phyloP scores from a whole-genome alignment of 2,329 filamentous ascomycete species.

The Hymenoscyphus repandus region DNA sequence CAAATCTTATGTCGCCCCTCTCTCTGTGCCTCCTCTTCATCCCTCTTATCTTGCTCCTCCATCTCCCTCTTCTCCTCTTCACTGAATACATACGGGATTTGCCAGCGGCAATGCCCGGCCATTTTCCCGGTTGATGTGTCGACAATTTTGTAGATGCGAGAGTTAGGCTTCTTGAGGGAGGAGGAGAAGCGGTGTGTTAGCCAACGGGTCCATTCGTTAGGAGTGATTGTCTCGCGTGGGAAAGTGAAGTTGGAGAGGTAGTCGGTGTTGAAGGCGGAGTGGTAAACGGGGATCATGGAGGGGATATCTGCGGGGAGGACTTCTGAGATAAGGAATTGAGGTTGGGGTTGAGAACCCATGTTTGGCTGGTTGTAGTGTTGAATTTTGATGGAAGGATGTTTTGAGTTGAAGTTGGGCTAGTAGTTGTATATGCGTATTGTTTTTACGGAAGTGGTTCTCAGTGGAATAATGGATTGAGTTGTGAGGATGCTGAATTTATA shows the following conservation, averaged over 20 bases:
- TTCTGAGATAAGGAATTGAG: constrained; percentile 13
- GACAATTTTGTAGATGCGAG: constrained; percentile 32
- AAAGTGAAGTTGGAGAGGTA: constrained; percentile 28
- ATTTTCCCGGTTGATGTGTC: constrained; percentile 27
- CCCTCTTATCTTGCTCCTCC: constrained; percentile 6
- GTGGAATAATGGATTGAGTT: too few relatives aligned
- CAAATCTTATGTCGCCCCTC: constrained; percentile 14
- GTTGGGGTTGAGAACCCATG: not conserved
- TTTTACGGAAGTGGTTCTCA: too few relatives aligned
- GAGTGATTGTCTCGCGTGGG: constrained; percentile 9
- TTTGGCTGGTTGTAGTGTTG: not conserved
- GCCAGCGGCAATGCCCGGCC: constrained; percentile 33
- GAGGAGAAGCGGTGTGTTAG: constrained; percentile 25
- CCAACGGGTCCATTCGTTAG: constrained; percentile 24
- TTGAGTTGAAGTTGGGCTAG: too few relatives aligned
- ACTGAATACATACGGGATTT: constrained; percentile 29
- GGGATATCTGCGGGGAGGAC: constrained; percentile 25
- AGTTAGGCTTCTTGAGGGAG: constrained; percentile 27
- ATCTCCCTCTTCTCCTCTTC: constrained; percentile 10
- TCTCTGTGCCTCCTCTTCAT: not conserved
- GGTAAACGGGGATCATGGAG: constrained; percentile 29
- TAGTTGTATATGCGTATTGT: too few relatives aligned
- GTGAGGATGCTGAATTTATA: too few relatives aligned
- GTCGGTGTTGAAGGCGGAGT: constrained; percentile 24
- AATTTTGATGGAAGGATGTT: too few relatives aligned